Base-by-base conservation (phyloP, 805 yeast species). In the Yueomyces sp. region DNA sequence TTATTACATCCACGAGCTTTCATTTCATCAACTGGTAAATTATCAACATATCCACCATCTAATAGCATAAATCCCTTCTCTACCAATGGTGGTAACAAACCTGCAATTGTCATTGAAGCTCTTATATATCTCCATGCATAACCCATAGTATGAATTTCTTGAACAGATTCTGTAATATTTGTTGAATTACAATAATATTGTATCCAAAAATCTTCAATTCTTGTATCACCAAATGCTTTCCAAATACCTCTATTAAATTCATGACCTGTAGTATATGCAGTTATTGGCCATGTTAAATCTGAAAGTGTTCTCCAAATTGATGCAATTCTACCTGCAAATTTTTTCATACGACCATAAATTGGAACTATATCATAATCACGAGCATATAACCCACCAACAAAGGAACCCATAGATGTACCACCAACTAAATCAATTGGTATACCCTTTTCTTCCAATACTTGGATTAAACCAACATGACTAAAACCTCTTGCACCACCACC, bases 401-500 rank as follows among this genome's bases (percentile, higher is more conserved):
- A 86, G 0, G 97, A 77, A 0, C 98, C 98, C 43, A 90, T 90
- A 0, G 96, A 88, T 0, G 98, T 90, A 2, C 98, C 98, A 1
- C 98, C 98, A 42, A 90, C 76, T 47, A 88, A 67, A 63, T 90
- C 98, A 36, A 92, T 79, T 0, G 98, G 98, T 11, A 90, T 83
- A 0, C 96, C 96, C 44, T 79, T 77, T 49, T 85, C 94, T 59
- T 90, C 97, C 7, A 90, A 64, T 0, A 96, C 95, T 42, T 78
- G 76, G n/a, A 90, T 74, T 3, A 92, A 81, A 3, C 98, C 98
- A 37, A 90, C 70, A 59, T 90, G 98, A 11, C 95, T 76, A 11
- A 90, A 70, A 1, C 98, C 98, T 52, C 97, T 70, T 0, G 97
- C 95, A 38, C 98, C 98, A 37, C 98, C 98, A 11, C 98, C 98